These are phyloP conservation scores for Perilla frutescens DNA, from an alignment of 257 asterid species.

Conservation along the genomic window DNA sequence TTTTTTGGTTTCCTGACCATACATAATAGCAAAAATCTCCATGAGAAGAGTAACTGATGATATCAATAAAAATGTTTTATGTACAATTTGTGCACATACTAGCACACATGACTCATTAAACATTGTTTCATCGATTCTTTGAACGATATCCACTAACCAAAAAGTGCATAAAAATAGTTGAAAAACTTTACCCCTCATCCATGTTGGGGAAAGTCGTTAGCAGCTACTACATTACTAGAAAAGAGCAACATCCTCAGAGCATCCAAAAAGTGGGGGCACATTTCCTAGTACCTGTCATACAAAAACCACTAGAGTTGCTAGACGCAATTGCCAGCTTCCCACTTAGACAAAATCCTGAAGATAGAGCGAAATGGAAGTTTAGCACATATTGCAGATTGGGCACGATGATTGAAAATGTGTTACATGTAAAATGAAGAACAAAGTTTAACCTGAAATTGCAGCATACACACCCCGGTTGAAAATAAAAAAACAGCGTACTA, in stretches of 20 bases:
- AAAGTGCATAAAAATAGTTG: neutral
- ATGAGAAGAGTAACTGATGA: constrained; percentile 3
- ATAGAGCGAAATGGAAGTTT: no score
- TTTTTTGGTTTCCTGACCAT: neutral
- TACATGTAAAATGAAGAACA: no score
- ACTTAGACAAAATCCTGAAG: no score
- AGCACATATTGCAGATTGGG: no score
- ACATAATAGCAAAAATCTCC: neutral
- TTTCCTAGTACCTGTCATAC: neutral
- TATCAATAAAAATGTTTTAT: neutral
- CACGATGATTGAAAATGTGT: no score
- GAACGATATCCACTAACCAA: neutral
- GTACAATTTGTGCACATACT: neutral
- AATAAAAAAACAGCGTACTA: neutral
- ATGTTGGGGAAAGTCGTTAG: neutral
- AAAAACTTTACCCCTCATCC: constrained; percentile 8
- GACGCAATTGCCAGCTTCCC: neutral
- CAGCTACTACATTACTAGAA: neutral
- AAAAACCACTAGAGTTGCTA: neutral
- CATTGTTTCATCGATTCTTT: neutral
- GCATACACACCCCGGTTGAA: no score
- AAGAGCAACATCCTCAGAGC: neutral
- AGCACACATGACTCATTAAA: neutral
- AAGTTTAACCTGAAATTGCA: no score
- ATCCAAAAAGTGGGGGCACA: neutral